phyloP scores from a whole-genome alignment of 140 eudicot species.

The Flaveria floridana region DNA sequence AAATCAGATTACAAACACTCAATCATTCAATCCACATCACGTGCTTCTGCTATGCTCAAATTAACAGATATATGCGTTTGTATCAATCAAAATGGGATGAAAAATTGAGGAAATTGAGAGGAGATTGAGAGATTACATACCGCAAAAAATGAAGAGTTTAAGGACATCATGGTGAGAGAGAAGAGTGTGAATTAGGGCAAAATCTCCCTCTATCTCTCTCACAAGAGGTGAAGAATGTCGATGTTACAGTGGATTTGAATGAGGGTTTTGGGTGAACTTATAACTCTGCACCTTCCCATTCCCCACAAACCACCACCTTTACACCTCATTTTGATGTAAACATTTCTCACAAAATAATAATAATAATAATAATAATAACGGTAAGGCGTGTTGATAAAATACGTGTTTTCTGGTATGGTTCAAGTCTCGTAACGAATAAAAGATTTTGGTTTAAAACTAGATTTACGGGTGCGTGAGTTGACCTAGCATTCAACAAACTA shows the following conservation, averaged over 20 bases:
- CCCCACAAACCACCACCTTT: not conserved
- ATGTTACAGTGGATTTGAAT: not conserved
- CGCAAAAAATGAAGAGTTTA: slow-evolving; percentile 11
- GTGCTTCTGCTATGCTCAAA: not conserved
- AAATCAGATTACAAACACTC: not conserved
- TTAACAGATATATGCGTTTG: not conserved
- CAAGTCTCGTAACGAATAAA: no score
- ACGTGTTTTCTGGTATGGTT: no score
- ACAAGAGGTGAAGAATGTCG: not conserved
- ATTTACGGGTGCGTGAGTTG: no score
- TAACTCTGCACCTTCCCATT: not conserved
- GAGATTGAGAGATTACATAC: slow-evolving; percentile 5
- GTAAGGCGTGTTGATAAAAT: no score
- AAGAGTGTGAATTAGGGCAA: slow-evolving; percentile 21
- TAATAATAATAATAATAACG: no score
- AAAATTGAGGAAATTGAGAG: not conserved
- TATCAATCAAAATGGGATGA: not conserved
- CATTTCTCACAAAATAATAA: not conserved
- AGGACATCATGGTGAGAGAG: slow-evolving; percentile 28
- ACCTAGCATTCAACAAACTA: no score
- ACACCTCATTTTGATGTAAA: not conserved
- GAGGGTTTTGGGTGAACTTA: slow-evolving; percentile 16
- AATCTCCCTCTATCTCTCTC: not conserved
- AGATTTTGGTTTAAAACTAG: no score
- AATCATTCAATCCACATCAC: not conserved